Conservation (phyloP, 2,329 filamentous ascomycete species). For the Fusarium buxicola region DNA sequence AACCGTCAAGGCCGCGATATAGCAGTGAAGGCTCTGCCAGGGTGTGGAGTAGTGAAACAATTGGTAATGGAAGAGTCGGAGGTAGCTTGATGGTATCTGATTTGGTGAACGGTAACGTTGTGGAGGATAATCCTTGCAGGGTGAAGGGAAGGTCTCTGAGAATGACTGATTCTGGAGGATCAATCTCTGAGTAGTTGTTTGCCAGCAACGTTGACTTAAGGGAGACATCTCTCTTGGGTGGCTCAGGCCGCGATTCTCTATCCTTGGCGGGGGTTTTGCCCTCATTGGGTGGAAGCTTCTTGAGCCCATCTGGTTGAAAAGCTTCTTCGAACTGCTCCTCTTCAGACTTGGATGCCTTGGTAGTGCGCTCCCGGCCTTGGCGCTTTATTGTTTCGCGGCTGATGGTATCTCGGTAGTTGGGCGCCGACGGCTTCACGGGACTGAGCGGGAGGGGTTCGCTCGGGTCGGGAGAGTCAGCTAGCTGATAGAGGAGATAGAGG, state of each 20-base stretch:
- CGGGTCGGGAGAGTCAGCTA: conserved; percentile 76
- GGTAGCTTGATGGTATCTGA: conserved; percentile 80
- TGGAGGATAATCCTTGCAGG: conserved; percentile 89
- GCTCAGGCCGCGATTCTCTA: conserved; percentile 48
- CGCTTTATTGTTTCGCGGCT: conserved; percentile 52
- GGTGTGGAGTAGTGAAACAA: conserved; percentile 88
- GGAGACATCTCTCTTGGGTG: conserved; percentile 61
- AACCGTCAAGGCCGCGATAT: conserved; percentile 82
- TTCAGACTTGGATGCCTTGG: conserved; percentile 56
- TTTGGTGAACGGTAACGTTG: conserved; percentile 80
- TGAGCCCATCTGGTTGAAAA: conserved; percentile 65
- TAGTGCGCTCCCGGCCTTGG: conserved; percentile 52
- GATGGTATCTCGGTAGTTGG: conserved; percentile 54
- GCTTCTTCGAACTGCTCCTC: conserved; percentile 64
- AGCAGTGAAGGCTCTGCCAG: conserved; percentile 94
- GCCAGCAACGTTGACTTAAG: conserved; percentile 69
- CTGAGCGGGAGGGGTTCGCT: conserved; percentile 62
- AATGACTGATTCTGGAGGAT: conserved; percentile 73
- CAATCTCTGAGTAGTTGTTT: conserved; percentile 66
- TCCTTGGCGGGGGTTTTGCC: conserved; percentile 53
- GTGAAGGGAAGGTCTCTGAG: conserved; percentile 90
- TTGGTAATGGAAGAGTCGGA: conserved; percentile 80
- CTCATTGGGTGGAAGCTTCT: conserved; percentile 57
- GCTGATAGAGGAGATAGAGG: conserved; percentile 86
- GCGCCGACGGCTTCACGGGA: conserved; percentile 54